Evolutionary conservation across 2,329 filamentous ascomycete species (phyloP).

Genomic region (Ascomycota sp.): DNA sequence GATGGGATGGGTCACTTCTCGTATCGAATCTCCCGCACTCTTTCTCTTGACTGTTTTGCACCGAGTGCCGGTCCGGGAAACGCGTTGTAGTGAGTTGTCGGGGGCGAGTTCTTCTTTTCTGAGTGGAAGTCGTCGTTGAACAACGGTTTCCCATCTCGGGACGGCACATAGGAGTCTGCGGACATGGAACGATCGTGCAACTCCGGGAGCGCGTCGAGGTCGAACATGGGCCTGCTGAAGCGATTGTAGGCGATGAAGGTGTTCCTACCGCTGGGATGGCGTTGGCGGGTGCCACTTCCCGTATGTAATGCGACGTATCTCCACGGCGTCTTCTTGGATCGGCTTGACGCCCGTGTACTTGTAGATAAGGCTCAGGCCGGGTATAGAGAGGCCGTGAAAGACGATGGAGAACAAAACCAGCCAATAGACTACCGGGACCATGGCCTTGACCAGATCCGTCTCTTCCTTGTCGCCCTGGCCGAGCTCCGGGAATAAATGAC

Average conservation of each 20-base stretch:
- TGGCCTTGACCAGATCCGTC: constrained; percentile 14
- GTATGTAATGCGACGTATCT: constrained; percentile 17
- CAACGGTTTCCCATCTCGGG: too few relatives aligned
- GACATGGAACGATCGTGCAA: neutral
- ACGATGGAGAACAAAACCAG: constrained; percentile 13
- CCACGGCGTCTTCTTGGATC: constrained; percentile 20
- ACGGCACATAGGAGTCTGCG: too few relatives aligned
- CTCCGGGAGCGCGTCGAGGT: neutral
- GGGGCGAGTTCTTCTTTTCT: neutral
- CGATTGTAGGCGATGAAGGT: constrained; percentile 26
- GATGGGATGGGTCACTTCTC: too few relatives aligned
- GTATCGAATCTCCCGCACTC: too few relatives aligned
- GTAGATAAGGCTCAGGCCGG: constrained; percentile 19
- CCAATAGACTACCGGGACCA: constrained; percentile 20
- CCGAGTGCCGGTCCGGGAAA: too few relatives aligned
- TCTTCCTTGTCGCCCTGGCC: constrained; percentile 15
- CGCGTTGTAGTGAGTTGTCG: too few relatives aligned
- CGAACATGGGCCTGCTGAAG: constrained; percentile 19
- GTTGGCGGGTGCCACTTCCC: constrained; percentile 14
- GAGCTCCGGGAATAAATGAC: constrained; percentile 18
- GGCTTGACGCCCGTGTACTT: constrained; percentile 16
- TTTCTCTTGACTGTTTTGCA: too few relatives aligned
- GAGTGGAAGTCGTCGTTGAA: neutral
- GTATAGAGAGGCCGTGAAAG: constrained; percentile 21
- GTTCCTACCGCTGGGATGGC: constrained; percentile 15